These are phyloP conservation scores for Pseudocercospora eumusae DNA, from an alignment of 2,329 filamentous ascomycete genomes.

Conservation along the genomic window DNA sequence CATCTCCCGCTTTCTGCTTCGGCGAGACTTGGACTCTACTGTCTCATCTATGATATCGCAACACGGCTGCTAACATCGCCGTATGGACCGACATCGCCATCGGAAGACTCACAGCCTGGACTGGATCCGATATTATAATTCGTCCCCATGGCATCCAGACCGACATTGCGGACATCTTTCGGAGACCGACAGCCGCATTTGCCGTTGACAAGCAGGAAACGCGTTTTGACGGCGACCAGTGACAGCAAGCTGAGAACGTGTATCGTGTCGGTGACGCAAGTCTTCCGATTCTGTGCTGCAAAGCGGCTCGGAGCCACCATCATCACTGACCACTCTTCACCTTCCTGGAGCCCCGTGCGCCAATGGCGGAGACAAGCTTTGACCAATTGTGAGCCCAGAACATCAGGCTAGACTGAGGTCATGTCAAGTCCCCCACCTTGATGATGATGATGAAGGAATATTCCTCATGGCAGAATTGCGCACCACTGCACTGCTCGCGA, in stretches of 20 bases:
- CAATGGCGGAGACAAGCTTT: conserved; percentile 6
- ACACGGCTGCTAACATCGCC: neutral
- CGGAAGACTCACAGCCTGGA: too few relatives aligned
- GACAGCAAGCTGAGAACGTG: neutral
- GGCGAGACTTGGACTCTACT: neutral
- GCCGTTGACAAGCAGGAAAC: neutral
- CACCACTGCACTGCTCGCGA: neutral
- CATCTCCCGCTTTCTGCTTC: neutral
- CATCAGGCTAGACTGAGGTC: neutral
- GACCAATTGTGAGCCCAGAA: neutral
- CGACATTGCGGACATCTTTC: neutral
- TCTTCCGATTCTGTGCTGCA: neutral
- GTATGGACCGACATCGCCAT: neutral
- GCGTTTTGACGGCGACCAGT: neutral
- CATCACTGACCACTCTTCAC: neutral
- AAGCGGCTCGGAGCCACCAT: neutral
- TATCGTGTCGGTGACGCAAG: neutral
- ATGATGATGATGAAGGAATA: too few relatives aligned
- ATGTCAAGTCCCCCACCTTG: neutral
- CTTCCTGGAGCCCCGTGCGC: neutral
- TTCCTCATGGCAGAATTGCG: neutral
- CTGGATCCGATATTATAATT: neutral
- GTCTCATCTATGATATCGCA: neutral
- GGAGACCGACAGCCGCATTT: neutral
- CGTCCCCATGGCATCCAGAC: neutral